Base-by-base conservation (phyloP, 306 rosid species). In the Lathyrus tuberosus region DNA sequence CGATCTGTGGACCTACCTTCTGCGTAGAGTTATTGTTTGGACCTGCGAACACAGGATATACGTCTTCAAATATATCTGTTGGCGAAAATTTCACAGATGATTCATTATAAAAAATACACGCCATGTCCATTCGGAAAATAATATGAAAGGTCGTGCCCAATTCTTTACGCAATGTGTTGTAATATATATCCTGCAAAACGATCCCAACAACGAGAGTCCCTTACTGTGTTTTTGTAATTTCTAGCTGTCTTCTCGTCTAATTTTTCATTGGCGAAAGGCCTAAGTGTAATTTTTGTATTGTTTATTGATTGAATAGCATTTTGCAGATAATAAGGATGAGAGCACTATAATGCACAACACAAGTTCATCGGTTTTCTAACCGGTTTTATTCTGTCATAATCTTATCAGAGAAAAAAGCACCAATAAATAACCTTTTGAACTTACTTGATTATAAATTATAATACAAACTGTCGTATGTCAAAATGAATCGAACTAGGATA, bases 1-100 rank as follows among this genome's bases (percentile, higher is more conserved):
- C 99, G 63, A 65, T 87, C 71, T 87, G 97, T 72, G 99, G 99
- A 47, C 89, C 91, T 38, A 69, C 80, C 48, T 94, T 94, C 82
- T 87, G 99, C 86, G 22, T 91, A 62, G 99, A 94, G 72, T 73
- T 89, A 69, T 76, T 94, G 57, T 89, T 94, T 79, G 99, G 95
- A 63, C 99, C 99, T 58, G 96, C 96, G 22, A 94, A 94, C 71
- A 83, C 81, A n/a, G 86, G 81, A 65, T 84, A 74, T 70, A 83
- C 86, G 3, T 79, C 74, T 2, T 67, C 79, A 51, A 68, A 74
- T 68, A 63, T 74, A 28, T 65, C 81, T 9, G 58, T 52, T 6
- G 58, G 71, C 20, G 84, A 18, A 33, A 63, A 63, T 52, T 42
- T 56, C 56, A 60, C 56, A 31, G 20, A 65, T 60, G 83, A 83